These are phyloP conservation scores for Coemansia sp. DNA, from an alignment of 192 early-diverging fungal genomes.

Conservation along the genomic window DNA sequence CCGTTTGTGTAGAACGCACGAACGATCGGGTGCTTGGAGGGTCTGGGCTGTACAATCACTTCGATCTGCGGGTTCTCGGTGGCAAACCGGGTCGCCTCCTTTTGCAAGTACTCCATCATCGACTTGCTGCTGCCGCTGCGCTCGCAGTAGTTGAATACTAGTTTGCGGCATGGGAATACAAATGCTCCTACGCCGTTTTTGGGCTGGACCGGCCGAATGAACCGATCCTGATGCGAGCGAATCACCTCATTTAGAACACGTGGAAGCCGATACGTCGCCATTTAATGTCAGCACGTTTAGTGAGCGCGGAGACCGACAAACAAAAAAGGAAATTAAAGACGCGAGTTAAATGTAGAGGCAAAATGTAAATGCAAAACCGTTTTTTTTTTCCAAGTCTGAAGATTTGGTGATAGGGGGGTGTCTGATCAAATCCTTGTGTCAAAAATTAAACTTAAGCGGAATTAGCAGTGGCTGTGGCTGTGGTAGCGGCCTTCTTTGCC, in stretches of 20 bases:
- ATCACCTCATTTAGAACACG: conserved; percentile 41
- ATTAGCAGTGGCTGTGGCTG: neutral
- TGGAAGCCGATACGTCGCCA: conserved; percentile 42
- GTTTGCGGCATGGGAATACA: conserved; percentile 71
- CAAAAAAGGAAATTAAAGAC: neutral
- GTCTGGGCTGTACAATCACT: conserved; percentile 69
- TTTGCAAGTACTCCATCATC: conserved; percentile 75
- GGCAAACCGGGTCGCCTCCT: conserved; percentile 58
- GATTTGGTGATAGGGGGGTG: neutral
- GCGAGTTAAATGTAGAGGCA: neutral
- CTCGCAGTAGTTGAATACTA: conserved; percentile 84
- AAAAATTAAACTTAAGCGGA: neutral
- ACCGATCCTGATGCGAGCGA: conserved; percentile 26
- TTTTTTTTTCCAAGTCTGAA: neutral
- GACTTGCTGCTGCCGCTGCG: conserved; percentile 73
- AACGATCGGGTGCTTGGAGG: conserved; percentile 71
- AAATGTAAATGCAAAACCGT: neutral
- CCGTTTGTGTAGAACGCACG: conserved; percentile 67
- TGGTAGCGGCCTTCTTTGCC: conserved; percentile 25
- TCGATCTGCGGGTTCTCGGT: conserved; percentile 76
- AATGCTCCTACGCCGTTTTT: conserved; percentile 75
- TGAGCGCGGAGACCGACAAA: neutral
- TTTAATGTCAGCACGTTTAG: conserved; percentile 4
- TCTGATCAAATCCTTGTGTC: neutral
- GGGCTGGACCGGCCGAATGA: conserved; percentile 30